Evolutionary conservation across 2,329 filamentous ascomycete genomes (phyloP).

Genomic region (Cryphonectria naterciae): DNA sequence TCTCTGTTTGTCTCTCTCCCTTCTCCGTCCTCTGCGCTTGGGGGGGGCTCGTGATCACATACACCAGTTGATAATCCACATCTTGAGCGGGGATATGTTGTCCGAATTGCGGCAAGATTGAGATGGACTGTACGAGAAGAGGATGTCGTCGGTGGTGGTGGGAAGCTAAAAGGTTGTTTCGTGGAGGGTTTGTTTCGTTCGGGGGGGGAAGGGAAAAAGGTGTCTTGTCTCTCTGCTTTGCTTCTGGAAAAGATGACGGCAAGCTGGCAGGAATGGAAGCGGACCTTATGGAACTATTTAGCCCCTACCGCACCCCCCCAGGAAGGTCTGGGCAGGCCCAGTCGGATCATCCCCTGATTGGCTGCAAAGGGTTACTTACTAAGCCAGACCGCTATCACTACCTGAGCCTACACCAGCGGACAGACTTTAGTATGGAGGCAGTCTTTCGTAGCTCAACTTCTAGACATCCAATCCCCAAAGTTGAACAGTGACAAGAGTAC

Average conservation of each 20-base stretch:
- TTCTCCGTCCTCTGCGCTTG: neutral
- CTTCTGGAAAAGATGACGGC: conserved; percentile 26
- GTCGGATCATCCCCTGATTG: conserved; percentile 22
- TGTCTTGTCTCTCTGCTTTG: conserved; percentile 26
- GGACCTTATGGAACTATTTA: conserved; percentile 2
- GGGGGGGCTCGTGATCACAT: conserved; percentile 46
- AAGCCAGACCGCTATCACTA: neutral
- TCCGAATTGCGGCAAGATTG: conserved; percentile 5
- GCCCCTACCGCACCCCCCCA: neutral
- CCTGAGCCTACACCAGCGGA: no score
- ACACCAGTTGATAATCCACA: conserved; percentile 99
- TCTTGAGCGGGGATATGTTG: conserved; percentile 47
- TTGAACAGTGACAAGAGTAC: neutral
- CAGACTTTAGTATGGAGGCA: neutral
- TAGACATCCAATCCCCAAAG: neutral
- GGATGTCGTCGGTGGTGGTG: neutral
- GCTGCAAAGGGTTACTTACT: neutral
- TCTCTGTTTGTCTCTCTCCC: neutral
- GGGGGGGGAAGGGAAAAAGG: neutral
- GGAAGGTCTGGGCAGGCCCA: conserved; percentile 14
- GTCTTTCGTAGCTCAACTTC: neutral
- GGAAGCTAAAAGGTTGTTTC: neutral
- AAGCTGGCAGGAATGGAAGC: conserved; percentile 23
- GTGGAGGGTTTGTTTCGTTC: conserved; percentile 16
- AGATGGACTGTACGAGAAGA: neutral